Base-by-base conservation (phyloP, 108 stramenopile genomes). In the Cyclotella cryptica region DNA sequence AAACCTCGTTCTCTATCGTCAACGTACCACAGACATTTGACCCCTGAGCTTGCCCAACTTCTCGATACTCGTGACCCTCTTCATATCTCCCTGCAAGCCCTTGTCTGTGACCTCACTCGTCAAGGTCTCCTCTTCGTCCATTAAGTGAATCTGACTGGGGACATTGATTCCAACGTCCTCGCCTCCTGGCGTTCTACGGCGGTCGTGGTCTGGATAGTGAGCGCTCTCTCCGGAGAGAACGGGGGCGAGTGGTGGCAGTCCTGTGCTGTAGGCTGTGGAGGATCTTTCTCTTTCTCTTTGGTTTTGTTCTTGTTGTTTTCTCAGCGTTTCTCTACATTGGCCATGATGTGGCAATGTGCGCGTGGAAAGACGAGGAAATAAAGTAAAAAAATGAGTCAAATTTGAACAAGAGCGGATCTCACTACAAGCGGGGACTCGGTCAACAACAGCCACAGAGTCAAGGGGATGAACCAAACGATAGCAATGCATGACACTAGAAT, bases 1-100 rank as follows among this genome's bases (percentile, higher is more conserved):
- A 3, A 1, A 17, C 3, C 47, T 49, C n/a, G 60, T 47, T 72
- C 24, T 27, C 2, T 6, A 18, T 46, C 24, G 12, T 26, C n/a
- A 1, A 49, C 52, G 64, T 65, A 79, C 78, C 71, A 65, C 61
- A 26, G 60, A 46, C 58, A 71, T 68, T 28, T 58, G 49, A 26
- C 69, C 69, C 27, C 69, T 47, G 0, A 71, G 67, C 45, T 79
- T 79, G 44, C 61, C 78, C 41, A 79, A 72, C 30, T 79, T 79
- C 41, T 65, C 78, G 41, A 79, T 66, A 45, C 74, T 75, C 13
- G 21, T 75, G 1, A 66, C 71, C 54, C 61, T 66, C 29, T 58
- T 79, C 55, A 79, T 44, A 71, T 75, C 74, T 39, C 60, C 45
- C 13, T 49, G 18, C 9, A 15, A 24, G 13, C 24, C 28, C 59